Evolutionary conservation across 2,329 filamentous ascomycete genomes (phyloP).

Genomic region (Hypoxylon sp.): DNA sequence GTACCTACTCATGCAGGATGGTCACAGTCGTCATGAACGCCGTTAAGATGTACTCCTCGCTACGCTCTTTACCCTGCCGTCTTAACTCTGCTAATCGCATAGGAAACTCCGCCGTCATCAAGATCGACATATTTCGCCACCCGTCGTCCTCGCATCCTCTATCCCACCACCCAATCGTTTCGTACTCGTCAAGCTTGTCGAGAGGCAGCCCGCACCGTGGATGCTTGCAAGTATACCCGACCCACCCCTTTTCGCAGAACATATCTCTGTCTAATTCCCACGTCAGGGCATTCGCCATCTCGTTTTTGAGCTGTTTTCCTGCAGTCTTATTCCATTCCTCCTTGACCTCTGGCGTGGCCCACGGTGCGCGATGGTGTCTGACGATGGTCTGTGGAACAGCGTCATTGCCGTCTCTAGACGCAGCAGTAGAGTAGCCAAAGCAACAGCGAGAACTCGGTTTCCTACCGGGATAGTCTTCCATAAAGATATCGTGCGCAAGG

Average conservation of each 20-base stretch:
- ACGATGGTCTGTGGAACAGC: conserved; percentile 46
- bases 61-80: conserved; percentile 39
- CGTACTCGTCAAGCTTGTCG: conserved; percentile 48
- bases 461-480: conserved; percentile 50
- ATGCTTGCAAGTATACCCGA: conserved; percentile 56
- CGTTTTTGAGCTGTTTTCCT: conserved; percentile 37
- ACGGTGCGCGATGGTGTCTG: conserved; percentile 49
- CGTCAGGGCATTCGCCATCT: conserved; percentile 45
- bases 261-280: conserved; percentile 56
- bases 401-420: neutral
- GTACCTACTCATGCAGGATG: conserved; percentile 55
- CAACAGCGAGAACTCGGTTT: conserved; percentile 35
- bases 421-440: conserved; percentile 21
- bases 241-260: conserved; percentile 52
- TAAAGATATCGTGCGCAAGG: conserved; percentile 54
- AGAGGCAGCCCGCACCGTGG: conserved; percentile 46
- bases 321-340: conserved; percentile 47
- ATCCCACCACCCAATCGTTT: conserved; percentile 50
- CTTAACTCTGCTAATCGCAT: conserved; percentile 50
- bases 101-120: conserved; percentile 54
- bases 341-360: conserved; percentile 44
- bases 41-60: conserved; percentile 56
- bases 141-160: conserved; percentile 29
- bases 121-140: conserved; percentile 49
- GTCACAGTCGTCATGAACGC: conserved; percentile 56